Evolutionary conservation across 2,329 filamentous ascomycete genomes (phyloP), one percentile per base, ranked within the genome.

Genomic region (Leptosphaerulina australis): DNA sequence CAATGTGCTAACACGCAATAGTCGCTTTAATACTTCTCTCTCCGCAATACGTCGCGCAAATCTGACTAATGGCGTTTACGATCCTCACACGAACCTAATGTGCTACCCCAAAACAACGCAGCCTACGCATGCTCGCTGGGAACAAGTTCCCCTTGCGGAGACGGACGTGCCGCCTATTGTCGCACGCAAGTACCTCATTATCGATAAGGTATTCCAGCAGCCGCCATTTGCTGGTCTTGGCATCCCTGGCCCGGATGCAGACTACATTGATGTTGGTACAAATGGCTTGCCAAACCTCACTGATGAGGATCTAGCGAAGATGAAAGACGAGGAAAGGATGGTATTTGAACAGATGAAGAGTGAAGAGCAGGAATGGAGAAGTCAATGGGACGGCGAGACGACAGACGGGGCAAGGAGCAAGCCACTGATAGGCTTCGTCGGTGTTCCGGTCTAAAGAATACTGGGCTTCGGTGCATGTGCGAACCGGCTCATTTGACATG

Each of bases 41-140:
- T 82, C 85, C 25, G 81, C 82, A 12, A 79, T 86, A 44, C 88
- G 94, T 45, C 83, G 82, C 53, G 76, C 81, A 33, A 94, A 88
- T 60, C 79, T 87, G 7, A 76, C 83, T 18, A 45, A 40, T 35
- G 94, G 94, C 38, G 83, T 93, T 44, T 97, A 97, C 74, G 92
- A 99, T 65, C 86, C 93, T 20, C 92, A 97, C 76, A 97, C 94
- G 44, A 99, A 99, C 71, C 76, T 83, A 51, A 88, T 97, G 82
- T 90, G 94, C 68, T 95, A 88, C 68, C 93, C 94, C 0, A 84
- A 84, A 55, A 88, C 82, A 66, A 96, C 91, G 83, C 94, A 99
- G 72, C 91, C 94, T 2, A 94, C 91, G 2, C 89, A 91, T 62
- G 91, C 86, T 8, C 86, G 87, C 52, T 91, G 92, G 78, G 90